Percentiles rank a stretch among this genome's conserved stretches.
phyloP scores from a whole-genome alignment of 1,139 yeast species.

The Suhomyces taliae region DNA sequence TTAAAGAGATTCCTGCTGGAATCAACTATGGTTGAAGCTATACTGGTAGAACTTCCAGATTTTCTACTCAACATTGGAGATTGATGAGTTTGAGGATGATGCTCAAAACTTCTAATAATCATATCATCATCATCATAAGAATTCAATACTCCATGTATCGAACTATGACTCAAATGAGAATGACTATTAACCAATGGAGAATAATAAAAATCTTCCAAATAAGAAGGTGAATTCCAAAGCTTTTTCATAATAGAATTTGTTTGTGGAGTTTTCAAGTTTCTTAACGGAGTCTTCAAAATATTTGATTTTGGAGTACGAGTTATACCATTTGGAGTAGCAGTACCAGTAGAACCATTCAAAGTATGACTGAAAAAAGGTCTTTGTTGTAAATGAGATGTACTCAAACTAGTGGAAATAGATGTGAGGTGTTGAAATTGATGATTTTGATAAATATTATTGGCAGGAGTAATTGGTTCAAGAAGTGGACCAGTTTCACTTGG shows the following conservation, averaged over 20 bases:
- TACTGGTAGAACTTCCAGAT: constrained; percentile 7
- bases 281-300: constrained; percentile 37
- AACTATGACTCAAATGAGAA: constrained; percentile 10
- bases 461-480: constrained; percentile 57
- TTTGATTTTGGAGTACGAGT: constrained; percentile 34
- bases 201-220: constrained; percentile 64
- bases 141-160: constrained; percentile 21
- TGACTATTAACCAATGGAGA: constrained; percentile 50
- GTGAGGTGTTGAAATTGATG: constrained; percentile 18
- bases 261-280: constrained; percentile 44
- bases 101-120: constrained; percentile 46
- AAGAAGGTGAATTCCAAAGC: constrained; percentile 64
- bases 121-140: constrained; percentile 59
- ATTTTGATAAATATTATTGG: constrained; percentile 26
- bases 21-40: constrained; percentile 9
- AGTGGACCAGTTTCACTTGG: constrained; percentile 62
- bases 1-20: constrained; percentile 22
- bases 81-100: constrained; percentile 23
- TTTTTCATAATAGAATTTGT: constrained; percentile 46
- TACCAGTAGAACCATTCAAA: constrained; percentile 3
- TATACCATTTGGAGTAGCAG: constrained; percentile 10
- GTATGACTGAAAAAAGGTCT: constrained; percentile 16
- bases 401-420: not conserved
- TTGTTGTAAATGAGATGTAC: constrained; percentile 3
- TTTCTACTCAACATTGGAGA: constrained; percentile 14